Conservation (phyloP, 371 early-diverging fungal genomes). For the Dichotomocladium elegans region DNA sequence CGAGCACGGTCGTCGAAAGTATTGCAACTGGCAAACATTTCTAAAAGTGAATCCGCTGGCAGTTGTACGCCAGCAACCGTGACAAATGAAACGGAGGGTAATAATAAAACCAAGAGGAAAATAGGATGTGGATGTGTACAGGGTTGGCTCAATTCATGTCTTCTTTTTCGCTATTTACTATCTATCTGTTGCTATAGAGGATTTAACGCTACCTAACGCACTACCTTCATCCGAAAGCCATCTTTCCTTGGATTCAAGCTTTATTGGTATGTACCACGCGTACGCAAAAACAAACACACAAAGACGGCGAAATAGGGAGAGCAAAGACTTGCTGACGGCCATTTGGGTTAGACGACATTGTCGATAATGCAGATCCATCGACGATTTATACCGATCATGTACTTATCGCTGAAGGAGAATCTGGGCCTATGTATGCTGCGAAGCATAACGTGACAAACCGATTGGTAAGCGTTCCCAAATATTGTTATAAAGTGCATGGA, state of each 20-base stretch:
- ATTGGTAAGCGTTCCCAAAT: slow-evolving; percentile 21
- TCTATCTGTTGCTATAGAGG: no score
- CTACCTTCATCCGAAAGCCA: slow-evolving; percentile 10
- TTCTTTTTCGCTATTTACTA: no score
- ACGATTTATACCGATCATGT: slow-evolving; percentile 47
- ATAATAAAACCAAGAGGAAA: no score
- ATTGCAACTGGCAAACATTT: slow-evolving; percentile 12
- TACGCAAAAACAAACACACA: background rate
- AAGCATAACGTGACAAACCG: slow-evolving; percentile 47
- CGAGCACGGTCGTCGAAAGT: slow-evolving; percentile 39
- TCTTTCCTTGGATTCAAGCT: slow-evolving; percentile 24
- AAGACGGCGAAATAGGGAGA: background rate
- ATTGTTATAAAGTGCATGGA: slow-evolving; percentile 38
- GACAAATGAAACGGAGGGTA: background rate
- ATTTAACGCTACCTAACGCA: background rate
- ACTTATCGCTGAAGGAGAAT: slow-evolving; percentile 76
- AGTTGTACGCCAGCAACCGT: slow-evolving; percentile 1
- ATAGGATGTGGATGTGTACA: no score
- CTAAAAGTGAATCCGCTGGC: background rate
- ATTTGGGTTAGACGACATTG: slow-evolving; percentile 22
- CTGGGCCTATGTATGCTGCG: slow-evolving; percentile 69
- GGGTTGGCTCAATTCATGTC: no score
- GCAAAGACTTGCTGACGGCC: background rate
- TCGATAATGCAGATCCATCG: slow-evolving; percentile 43
- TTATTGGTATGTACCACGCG: slow-evolving; percentile 20